Percentiles rank a stretch among this genome's conserved stretches.
These are phyloP conservation scores for Xerocomellus intermedius DNA, from an alignment of 768 basidiomycete genomes.

Conservation along the genomic window DNA sequence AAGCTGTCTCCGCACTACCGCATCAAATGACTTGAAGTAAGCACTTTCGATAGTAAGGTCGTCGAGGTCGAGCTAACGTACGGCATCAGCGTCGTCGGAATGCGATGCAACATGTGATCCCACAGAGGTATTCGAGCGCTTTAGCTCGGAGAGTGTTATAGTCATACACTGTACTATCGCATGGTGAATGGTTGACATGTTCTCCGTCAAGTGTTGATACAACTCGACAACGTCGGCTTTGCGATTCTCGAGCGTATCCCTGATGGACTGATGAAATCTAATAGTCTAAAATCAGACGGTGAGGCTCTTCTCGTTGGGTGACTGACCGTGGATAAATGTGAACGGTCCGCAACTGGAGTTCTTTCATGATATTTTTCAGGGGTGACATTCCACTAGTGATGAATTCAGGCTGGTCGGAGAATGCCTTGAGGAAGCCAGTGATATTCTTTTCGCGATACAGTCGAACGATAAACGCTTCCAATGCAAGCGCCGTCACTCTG, in stretches of 20 bases:
- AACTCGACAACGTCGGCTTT: constrained; percentile 92
- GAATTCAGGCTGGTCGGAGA: constrained; percentile 94
- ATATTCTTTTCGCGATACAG: constrained; percentile 88
- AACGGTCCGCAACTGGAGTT: constrained; percentile 84
- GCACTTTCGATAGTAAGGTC: constrained; percentile 91
- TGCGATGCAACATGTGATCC: constrained; percentile 1
- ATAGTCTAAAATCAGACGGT: background rate
- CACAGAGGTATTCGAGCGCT: constrained; percentile 78
- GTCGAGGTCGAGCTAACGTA: constrained; percentile 83
- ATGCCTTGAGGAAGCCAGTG: constrained; percentile 91
- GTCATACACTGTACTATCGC: constrained; percentile 95
- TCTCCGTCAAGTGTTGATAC: constrained; percentile 77
- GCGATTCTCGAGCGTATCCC: constrained; percentile 75
- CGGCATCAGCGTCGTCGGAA: background rate
- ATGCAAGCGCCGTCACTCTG: constrained; percentile 80
- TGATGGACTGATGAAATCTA: constrained; percentile 90
- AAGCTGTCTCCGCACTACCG: constrained; percentile 82
- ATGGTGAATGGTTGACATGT: constrained; percentile 91
- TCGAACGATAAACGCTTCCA: constrained; percentile 92
- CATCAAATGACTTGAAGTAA: constrained; percentile 91
- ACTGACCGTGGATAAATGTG: constrained; percentile 87
- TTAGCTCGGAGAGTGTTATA: constrained; percentile 83
- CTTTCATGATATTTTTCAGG: constrained; percentile 88
- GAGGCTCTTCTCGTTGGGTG: background rate
- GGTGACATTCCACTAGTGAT: constrained; percentile 93